phyloP scores from a whole-genome alignment of 2,329 filamentous ascomycete species.

The Lachnellula willkommii region DNA sequence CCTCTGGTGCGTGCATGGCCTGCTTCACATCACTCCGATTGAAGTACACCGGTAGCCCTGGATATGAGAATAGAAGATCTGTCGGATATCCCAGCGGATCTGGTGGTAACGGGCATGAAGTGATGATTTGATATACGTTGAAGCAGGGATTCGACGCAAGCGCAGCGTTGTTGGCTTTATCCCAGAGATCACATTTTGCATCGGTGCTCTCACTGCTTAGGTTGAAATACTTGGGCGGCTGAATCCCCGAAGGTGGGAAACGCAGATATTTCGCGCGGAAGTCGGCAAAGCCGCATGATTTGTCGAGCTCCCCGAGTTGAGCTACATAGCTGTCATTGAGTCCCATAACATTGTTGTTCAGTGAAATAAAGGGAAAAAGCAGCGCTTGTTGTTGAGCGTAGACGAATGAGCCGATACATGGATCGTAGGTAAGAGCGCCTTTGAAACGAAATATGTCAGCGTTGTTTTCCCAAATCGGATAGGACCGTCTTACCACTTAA shows the following conservation, averaged over 20 bases:
- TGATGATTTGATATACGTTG: slow-evolving; percentile 43
- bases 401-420: slow-evolving; percentile 17
- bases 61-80: slow-evolving; percentile 32
- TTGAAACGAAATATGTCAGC: neutral
- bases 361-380: slow-evolving; percentile 37
- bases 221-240: slow-evolving; percentile 31
- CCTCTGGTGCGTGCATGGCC: slow-evolving; percentile 42
- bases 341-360: slow-evolving; percentile 39
- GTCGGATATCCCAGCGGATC: slow-evolving; percentile 33
- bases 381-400: slow-evolving; percentile 28
- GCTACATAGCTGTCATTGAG: slow-evolving; percentile 40
- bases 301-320: slow-evolving; percentile 36
- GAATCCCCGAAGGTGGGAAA: slow-evolving; percentile 35
- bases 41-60: slow-evolving; percentile 42
- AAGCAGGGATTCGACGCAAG: slow-evolving; percentile 44
- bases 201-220: slow-evolving; percentile 18
- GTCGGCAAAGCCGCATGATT: slow-evolving; percentile 41
- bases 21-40: slow-evolving; percentile 46
- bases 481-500: slow-evolving; percentile 42
- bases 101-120: slow-evolving; percentile 40
- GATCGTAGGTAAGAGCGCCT: slow-evolving; percentile 24
- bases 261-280: slow-evolving; percentile 42
- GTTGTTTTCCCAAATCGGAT: neutral
- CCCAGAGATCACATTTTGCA: slow-evolving; percentile 36
- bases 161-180: slow-evolving; percentile 35